phyloP scores from a whole-genome alignment of 306 rosid species.

The Senna tora region DNA sequence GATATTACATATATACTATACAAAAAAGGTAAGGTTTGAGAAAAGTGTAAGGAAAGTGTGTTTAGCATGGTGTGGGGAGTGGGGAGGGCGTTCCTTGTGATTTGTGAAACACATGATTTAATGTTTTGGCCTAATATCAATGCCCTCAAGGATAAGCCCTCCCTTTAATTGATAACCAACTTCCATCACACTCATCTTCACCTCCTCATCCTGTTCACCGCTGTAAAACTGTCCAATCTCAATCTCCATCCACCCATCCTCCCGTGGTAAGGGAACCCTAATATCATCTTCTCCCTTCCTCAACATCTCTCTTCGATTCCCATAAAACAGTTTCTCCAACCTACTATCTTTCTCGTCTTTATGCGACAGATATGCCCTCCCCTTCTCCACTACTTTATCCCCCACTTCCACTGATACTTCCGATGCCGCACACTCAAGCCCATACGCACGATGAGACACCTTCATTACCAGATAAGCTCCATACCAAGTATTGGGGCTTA shows the following conservation, averaged over 20 bases:
- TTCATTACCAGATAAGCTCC: constrained; percentile 65
- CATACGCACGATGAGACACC: constrained; percentile 52
- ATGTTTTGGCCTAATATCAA: constrained; percentile 56
- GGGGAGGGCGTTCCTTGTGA: no score
- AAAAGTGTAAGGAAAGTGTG: no score
- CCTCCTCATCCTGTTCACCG: constrained; percentile 47
- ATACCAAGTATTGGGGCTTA: constrained; percentile 56
- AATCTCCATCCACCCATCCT: constrained; percentile 75
- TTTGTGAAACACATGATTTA: no score
- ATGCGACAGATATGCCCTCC: constrained; percentile 35
- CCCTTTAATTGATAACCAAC: constrained; percentile 59
- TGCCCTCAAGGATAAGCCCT: constrained; percentile 67
- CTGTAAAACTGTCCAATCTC: constrained; percentile 61
- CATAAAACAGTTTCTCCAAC: constrained; percentile 39
- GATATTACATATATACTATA: no score
- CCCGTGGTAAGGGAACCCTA: constrained; percentile 34
- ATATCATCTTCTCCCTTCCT: constrained; percentile 12
- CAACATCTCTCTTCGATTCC: constrained; percentile 37
- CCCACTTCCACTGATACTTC: constrained; percentile 47
- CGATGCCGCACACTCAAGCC: constrained; percentile 47
- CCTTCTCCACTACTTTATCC: constrained; percentile 27
- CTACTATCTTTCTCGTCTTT: constrained; percentile 31
- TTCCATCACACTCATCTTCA: constrained; percentile 55
- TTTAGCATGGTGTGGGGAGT: no score
- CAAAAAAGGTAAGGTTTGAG: no score